Evolutionary conservation across 2,329 filamentous ascomycete genomes (phyloP).

Genomic region (Alternaria rosae): DNA sequence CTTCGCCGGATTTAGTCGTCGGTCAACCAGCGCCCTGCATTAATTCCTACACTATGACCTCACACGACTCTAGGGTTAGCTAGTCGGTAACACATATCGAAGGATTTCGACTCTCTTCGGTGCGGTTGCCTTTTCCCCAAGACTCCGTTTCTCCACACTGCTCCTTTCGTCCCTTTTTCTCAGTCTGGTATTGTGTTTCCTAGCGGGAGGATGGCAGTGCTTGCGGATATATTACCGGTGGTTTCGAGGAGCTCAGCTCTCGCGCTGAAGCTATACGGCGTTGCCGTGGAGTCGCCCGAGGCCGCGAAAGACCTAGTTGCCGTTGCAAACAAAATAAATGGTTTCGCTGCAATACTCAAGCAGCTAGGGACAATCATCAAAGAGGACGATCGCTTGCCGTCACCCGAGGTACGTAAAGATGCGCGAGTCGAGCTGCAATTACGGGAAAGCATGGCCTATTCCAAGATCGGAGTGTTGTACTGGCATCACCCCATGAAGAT

Average conservation of each 20-base stretch:
- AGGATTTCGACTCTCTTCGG: slow-evolving; percentile 22
- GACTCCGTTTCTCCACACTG: slow-evolving; percentile 16
- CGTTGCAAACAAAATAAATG: slow-evolving; percentile 46
- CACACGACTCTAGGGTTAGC: slow-evolving; percentile 22
- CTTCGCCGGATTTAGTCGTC: slow-evolving; percentile 29
- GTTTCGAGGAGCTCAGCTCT: slow-evolving; percentile 44
- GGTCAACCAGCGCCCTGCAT: slow-evolving; percentile 38
- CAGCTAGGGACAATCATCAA: slow-evolving; percentile 49
- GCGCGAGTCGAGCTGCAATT: not conserved
- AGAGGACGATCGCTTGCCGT: slow-evolving; percentile 49
- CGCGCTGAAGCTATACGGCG: slow-evolving; percentile 44
- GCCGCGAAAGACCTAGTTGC: slow-evolving; percentile 37
- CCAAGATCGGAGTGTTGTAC: not conserved
- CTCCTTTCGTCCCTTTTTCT: slow-evolving; percentile 6
- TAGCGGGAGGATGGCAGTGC: slow-evolving; percentile 38
- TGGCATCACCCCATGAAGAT: not conserved
- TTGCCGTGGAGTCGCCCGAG: slow-evolving; percentile 33
- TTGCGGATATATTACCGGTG: slow-evolving; percentile 46
- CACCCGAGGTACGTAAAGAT: slow-evolving; percentile 38
- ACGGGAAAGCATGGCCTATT: not conserved
- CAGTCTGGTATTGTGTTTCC: not conserved
- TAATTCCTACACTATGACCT: slow-evolving; percentile 34
- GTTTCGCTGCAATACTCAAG: slow-evolving; percentile 47
- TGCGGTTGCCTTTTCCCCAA: slow-evolving; percentile 7
- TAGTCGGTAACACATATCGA: slow-evolving; percentile 24